Evolutionary conservation across 2,329 filamentous ascomycete species (phyloP).

Genomic region (Aureobasidium uvarum): DNA sequence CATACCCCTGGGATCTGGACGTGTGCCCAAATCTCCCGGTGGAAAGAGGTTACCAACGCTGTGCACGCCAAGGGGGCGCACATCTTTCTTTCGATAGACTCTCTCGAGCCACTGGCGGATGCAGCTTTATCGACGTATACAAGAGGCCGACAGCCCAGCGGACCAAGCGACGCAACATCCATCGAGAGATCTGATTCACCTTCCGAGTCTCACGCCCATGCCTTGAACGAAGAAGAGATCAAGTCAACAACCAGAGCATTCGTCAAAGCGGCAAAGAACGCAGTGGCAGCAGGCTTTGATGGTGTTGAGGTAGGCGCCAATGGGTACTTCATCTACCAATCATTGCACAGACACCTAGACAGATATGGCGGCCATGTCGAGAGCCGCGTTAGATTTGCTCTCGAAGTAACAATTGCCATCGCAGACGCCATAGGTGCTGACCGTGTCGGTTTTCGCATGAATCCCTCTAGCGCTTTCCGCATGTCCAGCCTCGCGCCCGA

Average conservation of each 20-base stretch:
- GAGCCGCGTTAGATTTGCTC: constrained; percentile 51
- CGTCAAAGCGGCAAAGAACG: constrained; percentile 46
- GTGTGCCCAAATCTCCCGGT: constrained; percentile 55
- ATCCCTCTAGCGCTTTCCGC: constrained; percentile 58
- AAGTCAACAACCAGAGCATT: constrained; percentile 40
- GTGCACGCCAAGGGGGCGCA: constrained; percentile 62
- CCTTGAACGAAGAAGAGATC: constrained; percentile 43
- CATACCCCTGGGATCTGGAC: constrained; percentile 59
- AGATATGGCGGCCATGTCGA: constrained; percentile 49
- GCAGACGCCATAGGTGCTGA: constrained; percentile 53
- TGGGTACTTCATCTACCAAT: constrained; percentile 62
- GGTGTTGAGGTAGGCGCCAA: constrained; percentile 54
- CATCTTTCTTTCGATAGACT: constrained; percentile 63
- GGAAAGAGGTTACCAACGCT: constrained; percentile 60
- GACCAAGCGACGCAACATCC: constrained; percentile 27
- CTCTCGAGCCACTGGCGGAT: constrained; percentile 56
- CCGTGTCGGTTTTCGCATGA: constrained; percentile 57
- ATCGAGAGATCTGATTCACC: constrained; percentile 25
- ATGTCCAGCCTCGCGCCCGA: constrained; percentile 63
- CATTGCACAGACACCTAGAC: constrained; percentile 58
- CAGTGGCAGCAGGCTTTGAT: constrained; percentile 57
- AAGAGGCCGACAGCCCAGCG: constrained; percentile 37
- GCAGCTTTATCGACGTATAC: constrained; percentile 36
- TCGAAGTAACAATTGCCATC: constrained; percentile 56
- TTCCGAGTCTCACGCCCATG: constrained; percentile 33